Evolutionary conservation across 2,329 filamentous ascomycete species (phyloP), one percentile per base, ranked within the genome.

Genomic region (Coniosporium tulheliwenetii): DNA sequence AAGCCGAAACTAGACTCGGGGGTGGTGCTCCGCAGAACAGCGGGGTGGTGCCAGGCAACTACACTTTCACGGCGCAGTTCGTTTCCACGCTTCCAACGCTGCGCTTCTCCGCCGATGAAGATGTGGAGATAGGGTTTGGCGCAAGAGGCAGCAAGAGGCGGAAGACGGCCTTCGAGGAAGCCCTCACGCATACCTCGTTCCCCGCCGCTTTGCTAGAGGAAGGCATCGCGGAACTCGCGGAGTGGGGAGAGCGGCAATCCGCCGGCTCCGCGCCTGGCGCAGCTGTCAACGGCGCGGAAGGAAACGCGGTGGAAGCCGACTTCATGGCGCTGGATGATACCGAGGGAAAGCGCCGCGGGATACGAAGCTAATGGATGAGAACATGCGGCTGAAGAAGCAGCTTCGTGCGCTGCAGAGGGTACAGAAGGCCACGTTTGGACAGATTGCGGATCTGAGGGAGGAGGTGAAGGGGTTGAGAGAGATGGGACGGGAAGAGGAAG

Each of bases 1-100:
- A 95, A 94, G 64, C 89, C 89, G n/a, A 78, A 77, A 45, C 71
- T 81, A 44, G 76, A 71, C 39, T 70, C 73, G n/a, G 60, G 61
- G 30, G 49, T 10, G 50, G 45, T 9, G 50, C 50, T 42, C 40
- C 36, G n/a, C 42, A 43, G 12, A 48, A 47, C 26, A 53, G 45
- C 43, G 61, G 60, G 8, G 45, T 54, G 14, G 57, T 69, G 8
- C 66, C 66, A 45, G 67, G 73, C 33, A 72, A 70, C 46, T 85
- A 87, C 54, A 71, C 70, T 3, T 68, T 85, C 45, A 78, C 70
- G 12, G 65, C 76, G 10, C 79, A 84, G 55, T 63, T 86, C n/a
- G 65, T 58, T 7, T 50, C 48, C 41, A 54, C 46, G 10, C 43
- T 59, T 26, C 49, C 44, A 12, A 46, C 43, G 8, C 47, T 50